Conservation (phyloP, 371 early-diverging fungal species). For the Mortierella sp. region DNA sequence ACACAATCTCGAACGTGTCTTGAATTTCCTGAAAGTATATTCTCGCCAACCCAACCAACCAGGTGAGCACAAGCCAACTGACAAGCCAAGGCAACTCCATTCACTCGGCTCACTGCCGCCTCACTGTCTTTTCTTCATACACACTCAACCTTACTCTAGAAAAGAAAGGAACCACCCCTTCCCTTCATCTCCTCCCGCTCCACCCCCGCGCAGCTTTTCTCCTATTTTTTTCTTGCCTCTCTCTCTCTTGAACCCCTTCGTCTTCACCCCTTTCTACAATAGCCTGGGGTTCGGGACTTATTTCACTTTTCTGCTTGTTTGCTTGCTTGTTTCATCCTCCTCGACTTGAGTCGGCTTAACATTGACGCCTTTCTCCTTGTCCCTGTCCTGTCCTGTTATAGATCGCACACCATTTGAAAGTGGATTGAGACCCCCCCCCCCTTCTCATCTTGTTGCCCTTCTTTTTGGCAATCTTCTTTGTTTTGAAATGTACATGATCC, state of each 20-base stretch:
- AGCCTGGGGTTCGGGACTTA: neutral
- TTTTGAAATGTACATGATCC: neutral
- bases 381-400: neutral
- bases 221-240: neutral
- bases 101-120: neutral
- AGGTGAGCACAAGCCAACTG: neutral
- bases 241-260: neutral
- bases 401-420: neutral
- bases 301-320: neutral
- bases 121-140: neutral
- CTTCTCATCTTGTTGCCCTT: too few relatives aligned
- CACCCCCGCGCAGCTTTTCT: neutral
- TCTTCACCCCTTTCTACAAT: neutral
- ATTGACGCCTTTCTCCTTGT: neutral
- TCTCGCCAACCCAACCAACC: neutral
- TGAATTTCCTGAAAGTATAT: neutral
- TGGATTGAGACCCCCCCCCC: neutral
- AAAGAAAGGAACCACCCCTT: neutral
- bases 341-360: neutral
- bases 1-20: conserved; percentile 2
- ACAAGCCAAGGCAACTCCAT: neutral
- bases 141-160: neutral
- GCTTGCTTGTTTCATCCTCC: neutral
- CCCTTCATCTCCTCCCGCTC: neutral
- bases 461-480: neutral